Conservation (phyloP, 768 basidiomycete species). For the Dendrothele bispora region DNA sequence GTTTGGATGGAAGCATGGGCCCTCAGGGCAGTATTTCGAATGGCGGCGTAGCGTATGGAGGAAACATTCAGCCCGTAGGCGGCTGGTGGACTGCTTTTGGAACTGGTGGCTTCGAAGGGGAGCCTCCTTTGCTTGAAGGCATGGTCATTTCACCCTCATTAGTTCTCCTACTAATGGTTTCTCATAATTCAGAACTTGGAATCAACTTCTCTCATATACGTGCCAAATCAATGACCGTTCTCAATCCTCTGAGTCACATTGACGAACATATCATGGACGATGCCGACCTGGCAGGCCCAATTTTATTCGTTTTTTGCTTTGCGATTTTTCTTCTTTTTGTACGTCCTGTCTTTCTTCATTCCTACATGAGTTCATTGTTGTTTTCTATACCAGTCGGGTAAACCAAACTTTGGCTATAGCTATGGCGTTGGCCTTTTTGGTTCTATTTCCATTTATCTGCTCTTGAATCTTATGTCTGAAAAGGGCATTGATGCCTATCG, state of each 20-base stretch:
- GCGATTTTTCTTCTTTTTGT: conserved; percentile 91
- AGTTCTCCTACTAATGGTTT: conserved; percentile 2
- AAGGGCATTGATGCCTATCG: conserved; percentile 94
- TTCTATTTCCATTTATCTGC: conserved; percentile 86
- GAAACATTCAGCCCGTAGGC: conserved; percentile 71
- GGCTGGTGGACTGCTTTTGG: conserved; percentile 97
- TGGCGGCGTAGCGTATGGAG: conserved; percentile 54
- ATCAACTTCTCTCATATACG: conserved; percentile 98
- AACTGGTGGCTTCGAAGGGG: conserved; percentile 92
- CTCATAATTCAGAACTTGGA: conserved; percentile 78
- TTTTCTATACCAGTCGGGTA: conserved; percentile 75
- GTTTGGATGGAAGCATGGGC: conserved; percentile 67
- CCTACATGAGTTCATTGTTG: not conserved
- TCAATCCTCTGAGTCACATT: conserved; percentile 84
- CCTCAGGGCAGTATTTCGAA: conserved; percentile 55
- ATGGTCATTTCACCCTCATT: conserved; percentile 19
- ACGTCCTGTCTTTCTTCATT: conserved; percentile 33
- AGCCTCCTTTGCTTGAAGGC: conserved; percentile 96
- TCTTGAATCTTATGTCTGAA: conserved; percentile 97
- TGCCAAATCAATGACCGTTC: conserved; percentile 90
- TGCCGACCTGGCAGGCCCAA: conserved; percentile 94
- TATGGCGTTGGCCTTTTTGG: conserved; percentile 98
- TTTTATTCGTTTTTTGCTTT: conserved; percentile 94
- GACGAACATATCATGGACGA: conserved; percentile 98
- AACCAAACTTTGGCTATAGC: conserved; percentile 98